A percentile compares a stretch with the other conserved stretches of the same genome.
Conservation (phyloP, 2,329 filamentous ascomycete genomes). For the Grosmannia serpens region DNA sequence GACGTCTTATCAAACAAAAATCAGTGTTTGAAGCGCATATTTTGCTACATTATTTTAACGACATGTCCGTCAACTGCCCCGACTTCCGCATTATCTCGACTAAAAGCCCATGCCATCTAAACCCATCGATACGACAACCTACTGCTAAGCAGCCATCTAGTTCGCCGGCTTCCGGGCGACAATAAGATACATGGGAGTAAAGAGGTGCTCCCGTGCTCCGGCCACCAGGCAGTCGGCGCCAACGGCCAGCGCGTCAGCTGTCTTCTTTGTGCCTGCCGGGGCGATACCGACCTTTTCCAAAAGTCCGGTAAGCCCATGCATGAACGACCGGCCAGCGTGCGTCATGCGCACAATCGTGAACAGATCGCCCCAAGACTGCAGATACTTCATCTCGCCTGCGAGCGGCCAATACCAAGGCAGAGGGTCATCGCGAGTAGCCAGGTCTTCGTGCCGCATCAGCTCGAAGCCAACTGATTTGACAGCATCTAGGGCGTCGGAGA, state of each 20-base stretch:
- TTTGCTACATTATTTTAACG: background rate
- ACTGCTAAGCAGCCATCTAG: background rate
- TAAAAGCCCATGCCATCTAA: background rate
- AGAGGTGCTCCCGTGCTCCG: constrained; percentile 79
- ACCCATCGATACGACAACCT: background rate
- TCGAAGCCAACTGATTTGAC: constrained; percentile 84
- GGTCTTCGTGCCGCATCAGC: constrained; percentile 71
- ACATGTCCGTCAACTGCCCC: background rate
- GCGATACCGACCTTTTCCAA: constrained; percentile 67
- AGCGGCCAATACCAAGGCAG: constrained; percentile 93
- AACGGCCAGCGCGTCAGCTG: constrained; percentile 74
- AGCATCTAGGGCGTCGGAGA: constrained; percentile 68
- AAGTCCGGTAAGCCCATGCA: constrained; percentile 65
- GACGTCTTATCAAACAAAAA: background rate
- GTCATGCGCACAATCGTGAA: constrained; percentile 85
- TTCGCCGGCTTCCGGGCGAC: constrained; percentile 69
- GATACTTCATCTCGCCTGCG: constrained; percentile 72
- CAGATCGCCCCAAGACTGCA: constrained; percentile 67
- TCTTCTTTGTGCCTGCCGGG: constrained; percentile 81
- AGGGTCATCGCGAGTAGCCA: constrained; percentile 63
- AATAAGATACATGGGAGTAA: constrained; percentile 98
- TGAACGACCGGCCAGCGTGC: constrained; percentile 61
- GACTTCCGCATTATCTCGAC: background rate
- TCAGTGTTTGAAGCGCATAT: background rate
- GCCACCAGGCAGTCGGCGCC: constrained; percentile 80